Base-by-base conservation (phyloP, 805 yeast species). In the Candida boleticola region DNA sequence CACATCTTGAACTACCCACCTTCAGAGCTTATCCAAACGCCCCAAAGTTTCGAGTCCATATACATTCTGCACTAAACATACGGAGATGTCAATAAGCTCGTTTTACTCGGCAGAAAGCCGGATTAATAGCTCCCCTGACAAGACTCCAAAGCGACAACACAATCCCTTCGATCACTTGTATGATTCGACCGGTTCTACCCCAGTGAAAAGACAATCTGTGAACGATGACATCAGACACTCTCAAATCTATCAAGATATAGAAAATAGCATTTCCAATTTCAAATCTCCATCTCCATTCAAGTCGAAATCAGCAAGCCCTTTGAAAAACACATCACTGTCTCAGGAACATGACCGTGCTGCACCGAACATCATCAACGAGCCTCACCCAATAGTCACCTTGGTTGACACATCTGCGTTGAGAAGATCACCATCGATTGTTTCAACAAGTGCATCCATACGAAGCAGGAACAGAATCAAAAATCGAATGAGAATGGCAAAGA, bases 161-260 rank as follows among this genome's bases (percentile, higher is more conserved):
- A 60, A 61, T 33, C 66, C 66, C 2, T 61, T 63, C 41, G 66
- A 58, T 16, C 44, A 60, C 17, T 29, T 63, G 3, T 63, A 60
- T 37, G 50, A 36, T n/a, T 44, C 46, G 7, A 18, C 36, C 16
- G 33, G 36, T 13, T 17, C 37, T n/a, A n/a, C 44, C 14, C 39
- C 39, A 26, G 22, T n/a, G 9, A 37, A 26, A 17, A 44, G 21
- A 21, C 17, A 30, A 29, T 10, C 40, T 13, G 21, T 20, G 4
- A 33, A 21, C 13, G 35, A 37, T 9, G 35, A 27, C 7, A 37
- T 20, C 11, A 20, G 34, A 16, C 35, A 37, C 16, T 40, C 40
- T 19, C 39, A 39, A 34, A 20, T 32, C 34, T 23, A 39, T 17
- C 25, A 21, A 14, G 39, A 40, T 7, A 40, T 32, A 6, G 37